Base-by-base conservation (phyloP, 345 rosid species). In the Linum lewisii region DNA sequence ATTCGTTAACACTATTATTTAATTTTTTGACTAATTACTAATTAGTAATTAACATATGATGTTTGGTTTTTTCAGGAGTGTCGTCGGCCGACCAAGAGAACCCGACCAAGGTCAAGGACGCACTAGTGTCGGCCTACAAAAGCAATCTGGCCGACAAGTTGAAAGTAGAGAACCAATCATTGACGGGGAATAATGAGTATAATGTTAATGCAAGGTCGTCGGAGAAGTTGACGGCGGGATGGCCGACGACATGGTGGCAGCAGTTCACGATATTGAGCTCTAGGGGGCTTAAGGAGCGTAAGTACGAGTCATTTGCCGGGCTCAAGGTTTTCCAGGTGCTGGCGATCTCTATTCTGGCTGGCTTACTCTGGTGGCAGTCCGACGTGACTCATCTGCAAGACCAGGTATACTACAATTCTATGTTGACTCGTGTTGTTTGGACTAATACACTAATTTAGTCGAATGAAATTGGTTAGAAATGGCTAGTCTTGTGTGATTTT, bases 81-180 rank as follows among this genome's bases (percentile, higher is more conserved):
- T 62, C 73, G 45, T 25, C 84, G 6, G 59, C 60, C 65, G 23
- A 8, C 45, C 45, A 38, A 5, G 78, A 74, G 6, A 67, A 73
- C 21, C 72, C 61, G 59, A 72, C 60, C 2, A 59, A 22, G 38
- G 59, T 77, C 36, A 84, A 77, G 67, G 71, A 65, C 62, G 59
- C 52, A 55, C 61, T 84, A 15, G 71, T 59, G 24, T 68, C 63
- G 29, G 72, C 63, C 37, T 84, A 84, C 64, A 74, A 70, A 66
- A 63, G 55, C 62, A 62, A 56, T 65, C 56, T 79, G 50, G 65
- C 72, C 21, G 68, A 64, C 0, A 77, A 60, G 58, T 37, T 81
- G 59, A 62, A 72, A 72, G 61, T 65, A 60, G 74, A 81, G 53
- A 38, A 1, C 1, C 45, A 14, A 8, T 8, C 45, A n/a, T n/a